Conservation (phyloP, 2,329 filamentous ascomycete species). For the Chalara sp. region DNA sequence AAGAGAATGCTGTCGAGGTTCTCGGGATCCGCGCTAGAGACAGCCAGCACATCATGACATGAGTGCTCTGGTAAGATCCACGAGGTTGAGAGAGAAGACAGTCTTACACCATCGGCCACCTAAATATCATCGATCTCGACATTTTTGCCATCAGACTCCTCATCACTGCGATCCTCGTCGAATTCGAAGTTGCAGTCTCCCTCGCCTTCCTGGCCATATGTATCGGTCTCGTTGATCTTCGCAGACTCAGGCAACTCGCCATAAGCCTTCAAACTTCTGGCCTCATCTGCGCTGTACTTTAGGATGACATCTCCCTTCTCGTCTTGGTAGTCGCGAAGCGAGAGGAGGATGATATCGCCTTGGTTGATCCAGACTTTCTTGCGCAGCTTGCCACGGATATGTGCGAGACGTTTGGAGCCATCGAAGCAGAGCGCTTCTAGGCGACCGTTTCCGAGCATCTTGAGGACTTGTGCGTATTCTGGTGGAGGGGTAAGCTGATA, state of each 20-base stretch:
- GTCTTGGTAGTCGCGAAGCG: constrained; percentile 87
- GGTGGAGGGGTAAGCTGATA: constrained; percentile 11
- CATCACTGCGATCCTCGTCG: constrained; percentile 76
- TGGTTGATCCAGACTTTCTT: constrained; percentile 99
- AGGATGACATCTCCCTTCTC: constrained; percentile 90
- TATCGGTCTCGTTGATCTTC: constrained; percentile 99
- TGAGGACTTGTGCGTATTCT: constrained; percentile 81
- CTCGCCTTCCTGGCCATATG: constrained; percentile 83
- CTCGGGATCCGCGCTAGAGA: constrained; percentile 19
- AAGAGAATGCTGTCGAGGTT: constrained; percentile 30
- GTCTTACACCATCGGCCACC: constrained; percentile 36
- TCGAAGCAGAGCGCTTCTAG: constrained; percentile 92
- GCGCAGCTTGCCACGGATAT: constrained; percentile 91
- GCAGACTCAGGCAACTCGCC: constrained; percentile 94
- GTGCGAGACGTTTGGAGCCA: constrained; percentile 76
- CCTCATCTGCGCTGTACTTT: constrained; percentile 95
- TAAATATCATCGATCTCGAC: constrained; percentile 96
- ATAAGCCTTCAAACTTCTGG: constrained; percentile 90
- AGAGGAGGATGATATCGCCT: constrained; percentile 86
- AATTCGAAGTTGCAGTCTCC: constrained; percentile 98
- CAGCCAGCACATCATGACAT: background rate
- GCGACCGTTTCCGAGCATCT: constrained; percentile 94
- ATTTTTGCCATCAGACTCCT: constrained; percentile 53
- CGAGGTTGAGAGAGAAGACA: constrained; percentile 61
- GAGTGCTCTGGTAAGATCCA: constrained; percentile 11